Evolutionary conservation across 768 basidiomycete species (phyloP).

Genomic region (Holtermanniella nyarrowii): DNA sequence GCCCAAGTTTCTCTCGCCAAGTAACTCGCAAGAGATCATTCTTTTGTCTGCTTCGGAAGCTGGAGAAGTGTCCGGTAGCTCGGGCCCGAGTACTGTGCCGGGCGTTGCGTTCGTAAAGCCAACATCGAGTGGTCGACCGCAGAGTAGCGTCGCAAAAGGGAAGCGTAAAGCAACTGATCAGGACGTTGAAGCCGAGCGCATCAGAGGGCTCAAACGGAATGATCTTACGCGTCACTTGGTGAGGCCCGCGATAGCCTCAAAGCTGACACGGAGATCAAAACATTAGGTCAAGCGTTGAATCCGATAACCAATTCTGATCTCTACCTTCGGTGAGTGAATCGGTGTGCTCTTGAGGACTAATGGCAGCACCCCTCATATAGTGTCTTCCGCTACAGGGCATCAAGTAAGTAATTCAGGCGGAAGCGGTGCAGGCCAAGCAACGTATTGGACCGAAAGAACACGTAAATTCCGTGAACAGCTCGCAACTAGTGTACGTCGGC

Average conservation of each 20-base stretch:
- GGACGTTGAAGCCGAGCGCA: slow-evolving; percentile 7
- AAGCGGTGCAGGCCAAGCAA: slow-evolving; percentile 21
- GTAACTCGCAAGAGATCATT: slow-evolving; percentile 34
- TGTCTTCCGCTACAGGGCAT: slow-evolving; percentile 32
- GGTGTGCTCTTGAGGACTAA: neutral
- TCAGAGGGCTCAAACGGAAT: slow-evolving; percentile 1
- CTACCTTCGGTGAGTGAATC: slow-evolving; percentile 16
- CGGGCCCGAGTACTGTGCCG: too few relatives aligned
- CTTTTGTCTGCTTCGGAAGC: slow-evolving; percentile 23
- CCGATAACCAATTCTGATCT: slow-evolving; percentile 37
- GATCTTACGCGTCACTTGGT: neutral
- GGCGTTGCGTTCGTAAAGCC: too few relatives aligned
- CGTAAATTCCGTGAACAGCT: slow-evolving; percentile 32
- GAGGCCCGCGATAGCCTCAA: neutral
- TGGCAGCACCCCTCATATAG: slow-evolving; percentile 29
- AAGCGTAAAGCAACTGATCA: slow-evolving; percentile 13
- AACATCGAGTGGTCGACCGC: neutral
- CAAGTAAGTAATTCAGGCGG: slow-evolving; percentile 32
- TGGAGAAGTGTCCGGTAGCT: too few relatives aligned
- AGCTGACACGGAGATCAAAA: slow-evolving; percentile 12
- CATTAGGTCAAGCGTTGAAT: slow-evolving; percentile 23
- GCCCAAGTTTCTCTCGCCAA: slow-evolving; percentile 23
- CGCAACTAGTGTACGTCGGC: slow-evolving; percentile 16
- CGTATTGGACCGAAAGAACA: slow-evolving; percentile 31
- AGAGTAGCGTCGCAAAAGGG: neutral